Base-by-base conservation (phyloP, 129 eudicot species). In the Ambrosia trifida region DNA sequence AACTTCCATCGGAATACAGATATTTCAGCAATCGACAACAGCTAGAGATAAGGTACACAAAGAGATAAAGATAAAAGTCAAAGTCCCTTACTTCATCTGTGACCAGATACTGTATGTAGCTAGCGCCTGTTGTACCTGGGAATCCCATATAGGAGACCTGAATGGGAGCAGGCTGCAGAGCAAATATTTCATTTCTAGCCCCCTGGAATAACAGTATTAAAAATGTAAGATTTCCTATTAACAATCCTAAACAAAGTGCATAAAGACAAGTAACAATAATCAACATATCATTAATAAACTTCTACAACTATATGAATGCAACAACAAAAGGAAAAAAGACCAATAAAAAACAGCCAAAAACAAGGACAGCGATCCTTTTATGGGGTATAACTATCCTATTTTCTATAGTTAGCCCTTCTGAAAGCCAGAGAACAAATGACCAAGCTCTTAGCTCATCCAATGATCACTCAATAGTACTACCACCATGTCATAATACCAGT, bases 91-190 rank as follows among this genome's bases (percentile, higher is more conserved):
- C 99, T 89, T 94, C 97, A 82, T 94, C 99, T n/a, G 97, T 85
- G 47, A 94, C 91, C 80, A 94, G 59, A 81, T 94, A 94, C 32
- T 94, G 87, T 69, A 94, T 94, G 84, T 94, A 94, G 79, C 54
- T 70, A 9, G 99, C 99, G 47, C 99, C 99, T 0, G 92, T 94
- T 57, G 99, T 94, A 68, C 97, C 97, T 18, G 99, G 99, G 69
- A 94, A 94, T 31, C 99, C 99, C 99, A 94, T 94, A 68, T 94
- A 94, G 10, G 97, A 94, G 44, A 94, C 97, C 76, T 94, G 99
- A 60, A 94, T 79, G 1, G 99, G 99, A 76, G 99, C 97, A 72
- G 99, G 97, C 72, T 94, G 93, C 89, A 94, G 84, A 32, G 99
- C 96, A 86, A 94, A 94, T 74, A 90, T 89, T 76, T 94, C 99